Conservation (phyloP, 1,139 yeast genomes). For the Lodderomyces jiufengensis region DNA sequence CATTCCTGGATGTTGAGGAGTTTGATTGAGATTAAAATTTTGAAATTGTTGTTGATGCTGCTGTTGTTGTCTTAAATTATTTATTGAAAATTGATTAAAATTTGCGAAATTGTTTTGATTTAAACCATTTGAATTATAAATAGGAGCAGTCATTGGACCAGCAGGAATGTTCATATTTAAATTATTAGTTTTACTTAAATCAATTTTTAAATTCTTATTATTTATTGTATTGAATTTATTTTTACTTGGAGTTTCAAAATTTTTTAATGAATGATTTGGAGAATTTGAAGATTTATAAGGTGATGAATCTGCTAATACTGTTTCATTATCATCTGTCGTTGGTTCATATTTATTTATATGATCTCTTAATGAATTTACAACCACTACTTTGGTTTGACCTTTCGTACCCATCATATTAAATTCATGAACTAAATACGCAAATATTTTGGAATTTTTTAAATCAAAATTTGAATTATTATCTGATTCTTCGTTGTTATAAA, state of each 20-base stretch:
- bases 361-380: background rate
- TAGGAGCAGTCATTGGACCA: constrained; percentile 40
- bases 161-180: constrained; percentile 8
- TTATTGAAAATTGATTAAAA: constrained; percentile 9
- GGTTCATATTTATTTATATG: background rate
- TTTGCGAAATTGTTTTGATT: constrained; percentile 8
- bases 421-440: constrained; percentile 30
- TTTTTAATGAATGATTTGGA: constrained; percentile 6
- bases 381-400: constrained; percentile 3
- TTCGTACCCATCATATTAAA: constrained; percentile 16
- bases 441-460: constrained; percentile 17
- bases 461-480: constrained; percentile 11
- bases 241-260: constrained; percentile 15
- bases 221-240: background rate
- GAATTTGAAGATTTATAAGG: constrained; percentile 24
- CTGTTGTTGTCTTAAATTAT: constrained; percentile 7
- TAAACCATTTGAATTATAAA: constrained; percentile 22
- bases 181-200: constrained; percentile 10
- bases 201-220: constrained; percentile 8
- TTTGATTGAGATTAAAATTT: background rate
- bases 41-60: constrained; percentile 5
- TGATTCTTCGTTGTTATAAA: constrained; percentile 19
- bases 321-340: constrained; percentile 33
- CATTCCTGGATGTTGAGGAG: too few relatives aligned
- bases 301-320: constrained; percentile 40